Conservation (phyloP, 176 grass and related monocot genomes). For the Ampelocalamus luodianensis region DNA sequence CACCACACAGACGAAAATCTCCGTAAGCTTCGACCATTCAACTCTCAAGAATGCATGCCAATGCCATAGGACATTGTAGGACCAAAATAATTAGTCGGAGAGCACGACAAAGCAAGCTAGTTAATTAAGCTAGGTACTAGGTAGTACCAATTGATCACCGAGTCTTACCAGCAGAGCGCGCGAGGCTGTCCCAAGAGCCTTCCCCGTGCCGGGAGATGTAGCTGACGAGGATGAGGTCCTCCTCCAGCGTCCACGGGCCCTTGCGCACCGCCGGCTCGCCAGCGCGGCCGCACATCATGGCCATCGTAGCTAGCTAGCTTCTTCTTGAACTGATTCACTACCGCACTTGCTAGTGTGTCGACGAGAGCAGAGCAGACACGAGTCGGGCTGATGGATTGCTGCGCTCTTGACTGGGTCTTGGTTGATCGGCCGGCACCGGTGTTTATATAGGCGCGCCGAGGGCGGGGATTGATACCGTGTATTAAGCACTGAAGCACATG, state of each 20-base stretch:
- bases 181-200: constrained; percentile 65
- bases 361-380: constrained; percentile 6
- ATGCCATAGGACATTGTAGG: neutral
- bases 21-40: neutral
- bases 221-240: constrained; percentile 62
- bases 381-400: neutral
- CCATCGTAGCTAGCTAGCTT: neutral
- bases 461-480: neutral
- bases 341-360: neutral
- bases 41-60: neutral
- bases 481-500: constrained; percentile 34
- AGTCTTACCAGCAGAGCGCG: constrained; percentile 50
- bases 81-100: neutral
- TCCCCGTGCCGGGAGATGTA: constrained; percentile 62
- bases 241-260: constrained; percentile 70
- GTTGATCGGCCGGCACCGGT: neutral
- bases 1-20: neutral
- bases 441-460: constrained; percentile 41
- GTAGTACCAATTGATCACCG: neutral
- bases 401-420: neutral
- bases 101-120: neutral
- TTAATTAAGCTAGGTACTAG: neutral
- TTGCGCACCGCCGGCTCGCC: constrained; percentile 56
- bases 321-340: neutral
- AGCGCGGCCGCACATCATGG: constrained; percentile 16